Evolutionary conservation across 2,329 filamentous ascomycete genomes (phyloP).

Genomic region (Sphaerulina populicola): DNA sequence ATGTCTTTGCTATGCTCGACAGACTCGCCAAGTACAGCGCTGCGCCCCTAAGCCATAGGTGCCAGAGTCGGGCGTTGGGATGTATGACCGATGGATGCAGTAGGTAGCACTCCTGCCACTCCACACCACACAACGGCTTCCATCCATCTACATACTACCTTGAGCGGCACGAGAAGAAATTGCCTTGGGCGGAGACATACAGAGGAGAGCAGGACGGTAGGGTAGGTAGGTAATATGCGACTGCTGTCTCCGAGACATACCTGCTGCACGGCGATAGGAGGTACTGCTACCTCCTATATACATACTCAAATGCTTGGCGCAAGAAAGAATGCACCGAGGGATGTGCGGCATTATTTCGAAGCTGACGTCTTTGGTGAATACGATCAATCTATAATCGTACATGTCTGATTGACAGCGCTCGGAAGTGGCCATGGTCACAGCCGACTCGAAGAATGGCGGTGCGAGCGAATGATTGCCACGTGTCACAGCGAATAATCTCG

Average conservation of each 20-base stretch:
- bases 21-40: neutral
- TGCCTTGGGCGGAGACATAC: neutral
- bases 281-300: neutral
- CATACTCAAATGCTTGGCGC: neutral
- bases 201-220: neutral
- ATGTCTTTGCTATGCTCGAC: neutral
- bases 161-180: neutral
- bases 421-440: neutral
- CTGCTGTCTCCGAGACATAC: conserved; percentile 4
- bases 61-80: neutral
- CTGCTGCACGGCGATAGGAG: neutral
- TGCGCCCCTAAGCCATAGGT: neutral
- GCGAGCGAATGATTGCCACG: conserved; percentile 1
- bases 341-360: neutral
- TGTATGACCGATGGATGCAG: neutral
- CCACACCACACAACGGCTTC: neutral
- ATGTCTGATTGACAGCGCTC: neutral
- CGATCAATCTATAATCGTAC: too few relatives aligned
- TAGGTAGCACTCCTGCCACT: neutral
- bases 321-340: neutral
- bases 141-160: neutral
- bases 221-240: neutral
- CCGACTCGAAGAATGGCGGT: neutral
- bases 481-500: conserved; percentile 10
- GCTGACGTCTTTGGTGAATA: neutral